Base-by-base conservation (phyloP, 179 eudicot species). In the Gypsophila paniculata region DNA sequence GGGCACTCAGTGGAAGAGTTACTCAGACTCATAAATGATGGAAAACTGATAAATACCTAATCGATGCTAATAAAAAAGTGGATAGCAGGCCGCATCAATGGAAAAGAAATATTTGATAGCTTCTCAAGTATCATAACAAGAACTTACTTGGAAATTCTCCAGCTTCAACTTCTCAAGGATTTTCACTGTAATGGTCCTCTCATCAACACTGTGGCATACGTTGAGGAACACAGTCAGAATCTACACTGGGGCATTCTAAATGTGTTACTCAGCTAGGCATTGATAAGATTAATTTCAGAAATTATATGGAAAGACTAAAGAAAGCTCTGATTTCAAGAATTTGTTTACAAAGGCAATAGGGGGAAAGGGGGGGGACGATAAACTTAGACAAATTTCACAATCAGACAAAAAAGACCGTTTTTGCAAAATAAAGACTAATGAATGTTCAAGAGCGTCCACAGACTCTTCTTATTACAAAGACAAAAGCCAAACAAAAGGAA, bases 61-160 rank as follows among this genome's bases (percentile, higher is more conserved):
- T 15, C 67, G 15, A 9, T n/a, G 53, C 46, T 42, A 19, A 74
- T 22, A 66, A 58, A 17, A 3, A 14, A 18, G 9, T 23, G 32
- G 61, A 68, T 29, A 25, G n/a, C n/a, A n/a, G n/a, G n/a, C n/a
- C n/a, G n/a, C n/a, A n/a, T n/a, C n/a, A n/a, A n/a, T n/a, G n/a
- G n/a, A n/a, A n/a, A n/a, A n/a, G n/a, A n/a, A n/a, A n/a, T 34
- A 38, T 51, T 11, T 21, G 42, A 69, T 21, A 32, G 32, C 13
- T 39, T 39, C 32, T 46, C 65, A 69, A 69, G 34, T 25, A 0
- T 32, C 38, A 65, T 34, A 54, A 57, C 54, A 54, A 72, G 77
- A 75, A 72, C 78, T 62, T 79, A 93, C 99, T 85, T 94, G 99
- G 76, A 82, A 94, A 80, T 94, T 94, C 78, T 83, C 91, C 72